A percentile compares a stretch with the other conserved stretches of the same genome.
Conservation (phyloP, 2,329 filamentous ascomycete species). For the Scortechinia acanthostroma region DNA sequence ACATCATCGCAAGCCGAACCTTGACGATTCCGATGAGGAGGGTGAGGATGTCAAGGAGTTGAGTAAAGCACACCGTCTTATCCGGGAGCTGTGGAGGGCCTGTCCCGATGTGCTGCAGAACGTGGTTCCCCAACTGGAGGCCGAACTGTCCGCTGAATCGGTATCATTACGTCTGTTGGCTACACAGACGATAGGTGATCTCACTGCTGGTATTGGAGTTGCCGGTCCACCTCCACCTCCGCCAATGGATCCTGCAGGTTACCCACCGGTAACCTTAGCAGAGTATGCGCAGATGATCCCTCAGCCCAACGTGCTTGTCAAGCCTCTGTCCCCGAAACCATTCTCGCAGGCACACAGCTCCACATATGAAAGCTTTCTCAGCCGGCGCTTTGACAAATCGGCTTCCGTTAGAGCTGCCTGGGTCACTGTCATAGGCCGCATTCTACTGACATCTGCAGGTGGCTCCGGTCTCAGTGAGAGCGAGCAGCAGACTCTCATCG, state of each 20-base stretch:
- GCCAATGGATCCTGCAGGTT: conserved; percentile 48
- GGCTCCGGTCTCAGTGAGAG: conserved; percentile 50
- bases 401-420: conserved; percentile 52
- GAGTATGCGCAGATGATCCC: conserved; percentile 21
- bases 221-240: conserved; percentile 49
- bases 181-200: conserved; percentile 61
- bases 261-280: conserved; percentile 29
- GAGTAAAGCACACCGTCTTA: conserved; percentile 55
- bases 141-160: conserved; percentile 57
- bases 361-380: conserved; percentile 53
- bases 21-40: conserved; percentile 36
- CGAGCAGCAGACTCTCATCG: conserved; percentile 32
- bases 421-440: conserved; percentile 51
- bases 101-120: conserved; percentile 58
- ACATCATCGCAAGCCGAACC: conserved; percentile 4
- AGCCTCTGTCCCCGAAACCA: conserved; percentile 52
- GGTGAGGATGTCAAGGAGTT: conserved; percentile 57
- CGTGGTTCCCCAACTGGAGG: conserved; percentile 60
- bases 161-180: conserved; percentile 52
- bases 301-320: conserved; percentile 43
- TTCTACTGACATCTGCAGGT: conserved; percentile 51
- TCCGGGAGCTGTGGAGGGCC: conserved; percentile 62
- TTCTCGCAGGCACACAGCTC: conserved; percentile 51
- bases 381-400: conserved; percentile 54
- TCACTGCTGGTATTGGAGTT: conserved; percentile 57